phyloP scores from a whole-genome alignment of 2,329 filamentous ascomycete genomes.

The Lasiodiplodia sp. region DNA sequence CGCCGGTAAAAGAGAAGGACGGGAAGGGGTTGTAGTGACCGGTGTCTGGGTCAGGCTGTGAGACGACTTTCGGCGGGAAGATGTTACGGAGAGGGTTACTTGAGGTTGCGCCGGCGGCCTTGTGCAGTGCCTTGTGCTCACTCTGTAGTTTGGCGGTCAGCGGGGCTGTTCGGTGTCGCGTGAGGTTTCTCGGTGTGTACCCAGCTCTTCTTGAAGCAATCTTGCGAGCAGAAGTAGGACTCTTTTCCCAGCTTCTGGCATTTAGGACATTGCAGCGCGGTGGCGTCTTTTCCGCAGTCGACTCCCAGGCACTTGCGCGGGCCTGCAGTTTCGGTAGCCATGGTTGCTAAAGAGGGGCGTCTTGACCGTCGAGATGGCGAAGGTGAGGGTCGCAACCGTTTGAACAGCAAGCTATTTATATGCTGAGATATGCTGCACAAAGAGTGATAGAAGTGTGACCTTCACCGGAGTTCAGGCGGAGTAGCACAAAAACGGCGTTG shows the following conservation, averaged over 20 bases:
- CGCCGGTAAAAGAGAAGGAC: constrained; percentile 80
- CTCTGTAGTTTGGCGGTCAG: constrained; percentile 57
- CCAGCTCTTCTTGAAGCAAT: constrained; percentile 99
- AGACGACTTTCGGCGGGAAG: constrained; percentile 80
- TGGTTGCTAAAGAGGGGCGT: constrained; percentile 30
- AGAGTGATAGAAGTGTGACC: neutral
- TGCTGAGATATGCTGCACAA: neutral
- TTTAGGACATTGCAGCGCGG: constrained; percentile 88
- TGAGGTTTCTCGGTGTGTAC: constrained; percentile 61
- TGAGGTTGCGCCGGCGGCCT: constrained; percentile 63
- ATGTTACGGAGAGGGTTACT: constrained; percentile 76
- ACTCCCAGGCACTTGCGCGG: constrained; percentile 79
- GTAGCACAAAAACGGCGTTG: constrained; percentile 29
- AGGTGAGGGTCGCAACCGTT: neutral
- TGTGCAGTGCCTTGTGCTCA: constrained; percentile 85
- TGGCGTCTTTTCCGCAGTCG: constrained; percentile 87
- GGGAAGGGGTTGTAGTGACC: constrained; percentile 93
- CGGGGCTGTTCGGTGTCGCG: constrained; percentile 36
- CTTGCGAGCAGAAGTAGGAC: constrained; percentile 96
- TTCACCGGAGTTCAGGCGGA: constrained; percentile 20
- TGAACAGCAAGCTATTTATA: constrained; percentile 7
- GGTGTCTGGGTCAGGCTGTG: constrained; percentile 90
- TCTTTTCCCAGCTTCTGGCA: constrained; percentile 90
- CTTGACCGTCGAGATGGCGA: neutral
- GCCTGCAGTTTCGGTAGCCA: constrained; percentile 44